A percentile compares a stretch with the other conserved stretches of the same genome.
These are phyloP conservation scores for Nothophaeocryptopus gaeumannii DNA, from an alignment of 2,329 filamentous ascomycete species.

Conservation along the genomic window DNA sequence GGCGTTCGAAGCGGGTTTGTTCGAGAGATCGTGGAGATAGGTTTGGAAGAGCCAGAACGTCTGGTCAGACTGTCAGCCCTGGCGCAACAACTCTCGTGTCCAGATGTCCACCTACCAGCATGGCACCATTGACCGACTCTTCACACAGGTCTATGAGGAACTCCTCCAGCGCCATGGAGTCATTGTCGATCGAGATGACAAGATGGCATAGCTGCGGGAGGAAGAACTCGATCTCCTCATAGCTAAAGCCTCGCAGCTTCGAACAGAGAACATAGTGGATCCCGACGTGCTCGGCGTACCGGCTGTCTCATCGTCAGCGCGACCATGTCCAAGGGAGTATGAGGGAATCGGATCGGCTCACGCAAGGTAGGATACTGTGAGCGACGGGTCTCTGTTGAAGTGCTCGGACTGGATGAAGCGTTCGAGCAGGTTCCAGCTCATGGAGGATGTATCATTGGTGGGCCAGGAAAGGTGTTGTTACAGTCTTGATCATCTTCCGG, in stretches of 20 bases:
- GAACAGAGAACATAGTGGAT: conserved; percentile 87
- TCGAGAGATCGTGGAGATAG: conserved; percentile 76
- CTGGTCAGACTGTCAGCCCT: conserved; percentile 45
- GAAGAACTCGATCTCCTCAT: conserved; percentile 92
- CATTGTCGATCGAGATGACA: conserved; percentile 82
- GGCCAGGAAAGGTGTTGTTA: conserved; percentile 3
- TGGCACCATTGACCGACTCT: conserved; percentile 78
- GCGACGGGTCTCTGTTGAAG: conserved; percentile 86
- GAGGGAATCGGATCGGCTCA: conserved; percentile 46
- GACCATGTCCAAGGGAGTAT: conserved; percentile 4
- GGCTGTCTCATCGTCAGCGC: conserved; percentile 49
- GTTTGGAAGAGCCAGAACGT: conserved; percentile 91
- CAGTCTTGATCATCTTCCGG: conserved; percentile 13
- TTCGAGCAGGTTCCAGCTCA: conserved; percentile 79
- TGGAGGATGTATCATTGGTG: conserved; percentile 32
- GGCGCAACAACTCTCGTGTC: neutral
- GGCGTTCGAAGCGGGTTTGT: conserved; percentile 69
- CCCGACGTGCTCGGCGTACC: conserved; percentile 84
- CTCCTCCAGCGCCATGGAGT: conserved; percentile 87
- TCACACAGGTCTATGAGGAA: conserved; percentile 83
- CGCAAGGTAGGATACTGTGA: conserved; percentile 85
- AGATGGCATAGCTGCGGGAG: conserved; percentile 81
- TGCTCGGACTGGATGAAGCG: conserved; percentile 91
- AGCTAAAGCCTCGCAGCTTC: conserved; percentile 83
- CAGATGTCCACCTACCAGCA: conserved; percentile 60